Base-by-base conservation (phyloP, 371 early-diverging fungal species). In the Synchytrium microbalum region DNA sequence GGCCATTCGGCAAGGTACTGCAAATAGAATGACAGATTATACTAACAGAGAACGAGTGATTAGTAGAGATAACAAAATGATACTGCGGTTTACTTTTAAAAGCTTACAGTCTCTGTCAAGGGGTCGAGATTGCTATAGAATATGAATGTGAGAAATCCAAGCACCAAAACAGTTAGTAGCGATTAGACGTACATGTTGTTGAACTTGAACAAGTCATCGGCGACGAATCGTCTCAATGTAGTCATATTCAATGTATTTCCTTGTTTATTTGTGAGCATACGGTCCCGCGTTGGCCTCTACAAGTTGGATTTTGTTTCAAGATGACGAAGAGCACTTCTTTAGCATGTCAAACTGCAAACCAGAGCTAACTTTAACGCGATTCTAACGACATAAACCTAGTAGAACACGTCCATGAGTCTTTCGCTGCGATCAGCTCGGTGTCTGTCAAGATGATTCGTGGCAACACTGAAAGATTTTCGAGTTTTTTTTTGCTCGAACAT, bases 1-100 rank as follows among this genome's bases (percentile, higher is more conserved):
- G 98, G 98, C 96, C 96, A 96, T 52, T 85, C 85, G 1, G 93
- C 88, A 58, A 97, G 80, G 71, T 96, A 97, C 52, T 85, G 82
- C 16, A 98, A 84, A 70, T 98, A 98, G 69, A 93, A 95, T 2
- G 88, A 84, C 61, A 95, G 88, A 69, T 90, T 89, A 79, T 98
- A 98, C 90, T 91, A 62, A 1, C 24, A 26, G 53, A 64, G 32
- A 28, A 27, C 33, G 56, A 26, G 8, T 5, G 5, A 24, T 26
- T 56, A 13, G 29, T 13, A 24, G 24, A 29, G 5, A 24, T 13
- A 56, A 24, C 24, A 13, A 8, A 5, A 56, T 13, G 5, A 56
- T 56, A 38, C 5, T 38, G 46, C 46, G 19, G 19, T 38, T 10
- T 5, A 38, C 46, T 38, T 38, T 19, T n/a, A n/a, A n/a, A n/a